A percentile compares a stretch with the other conserved stretches of the same genome.
Evolutionary conservation across 2,329 filamentous ascomycete genomes (phyloP).

Genomic region (Trichophyton rubrum): DNA sequence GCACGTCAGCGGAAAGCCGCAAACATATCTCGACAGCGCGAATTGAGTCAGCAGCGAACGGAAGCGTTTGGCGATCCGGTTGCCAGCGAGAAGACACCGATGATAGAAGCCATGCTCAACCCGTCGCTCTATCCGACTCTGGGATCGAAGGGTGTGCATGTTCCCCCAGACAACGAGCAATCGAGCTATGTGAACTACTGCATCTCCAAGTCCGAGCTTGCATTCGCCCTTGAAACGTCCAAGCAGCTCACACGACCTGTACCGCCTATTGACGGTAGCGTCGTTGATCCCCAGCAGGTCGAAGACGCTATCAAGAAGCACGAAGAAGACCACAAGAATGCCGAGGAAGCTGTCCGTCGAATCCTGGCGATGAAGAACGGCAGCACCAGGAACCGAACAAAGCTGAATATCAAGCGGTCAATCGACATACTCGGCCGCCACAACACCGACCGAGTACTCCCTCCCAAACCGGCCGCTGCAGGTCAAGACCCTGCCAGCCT

Average conservation of each 20-base stretch:
- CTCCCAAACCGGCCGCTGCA: slow-evolving; percentile 42
- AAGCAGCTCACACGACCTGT: slow-evolving; percentile 45
- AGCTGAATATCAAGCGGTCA: slow-evolving; percentile 73
- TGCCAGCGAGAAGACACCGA: slow-evolving; percentile 65
- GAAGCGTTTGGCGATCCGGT: slow-evolving; percentile 63
- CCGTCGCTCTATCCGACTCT: slow-evolving; percentile 11
- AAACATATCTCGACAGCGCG: slow-evolving; percentile 62
- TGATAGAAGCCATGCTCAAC: slow-evolving; percentile 64
- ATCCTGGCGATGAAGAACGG: slow-evolving; percentile 69
- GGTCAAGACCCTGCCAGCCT: slow-evolving; percentile 28
- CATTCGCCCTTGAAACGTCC: slow-evolving; percentile 54
- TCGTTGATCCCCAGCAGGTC: slow-evolving; percentile 28
- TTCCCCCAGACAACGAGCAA: slow-evolving; percentile 10
- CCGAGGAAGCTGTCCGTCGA: slow-evolving; percentile 61
- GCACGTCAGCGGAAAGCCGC: slow-evolving; percentile 71
- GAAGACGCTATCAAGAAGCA: slow-evolving; percentile 34
- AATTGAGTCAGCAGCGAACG: slow-evolving; percentile 53
- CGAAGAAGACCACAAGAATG: slow-evolving; percentile 49
- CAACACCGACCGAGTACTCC: slow-evolving; percentile 62
- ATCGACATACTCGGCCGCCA: slow-evolving; percentile 83
- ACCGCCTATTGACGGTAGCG: slow-evolving; percentile 18
- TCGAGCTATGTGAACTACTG: slow-evolving; percentile 57
- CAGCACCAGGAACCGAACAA: slow-evolving; percentile 63
- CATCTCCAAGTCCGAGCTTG: slow-evolving; percentile 54
- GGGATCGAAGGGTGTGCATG: neutral